Evolutionary conservation across 129 eudicot genomes (phyloP).

Genomic region (Flaveria trinervia): DNA sequence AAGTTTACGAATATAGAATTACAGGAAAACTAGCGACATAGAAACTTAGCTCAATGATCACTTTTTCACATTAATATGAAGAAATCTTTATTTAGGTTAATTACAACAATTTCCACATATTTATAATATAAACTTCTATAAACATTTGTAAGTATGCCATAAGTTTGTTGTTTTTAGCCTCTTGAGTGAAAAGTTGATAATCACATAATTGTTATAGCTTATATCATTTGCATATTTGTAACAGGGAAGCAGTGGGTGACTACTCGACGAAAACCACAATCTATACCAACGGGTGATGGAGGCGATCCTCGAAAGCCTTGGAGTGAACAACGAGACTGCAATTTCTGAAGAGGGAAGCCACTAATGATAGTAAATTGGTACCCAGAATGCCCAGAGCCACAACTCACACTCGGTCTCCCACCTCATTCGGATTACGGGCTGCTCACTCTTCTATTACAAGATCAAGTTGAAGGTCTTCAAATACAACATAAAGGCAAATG

Average conservation of each 20-base stretch:
- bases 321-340: slow-evolving; percentile 12
- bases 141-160: background rate
- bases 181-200: background rate
- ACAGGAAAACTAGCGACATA: background rate
- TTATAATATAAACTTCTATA: background rate
- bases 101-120: too few species aligned
- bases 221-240: background rate
- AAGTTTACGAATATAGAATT: too few species aligned
- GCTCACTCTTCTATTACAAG: slow-evolving; percentile 69
- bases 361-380: slow-evolving; percentile 54
- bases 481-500: slow-evolving; percentile 49
- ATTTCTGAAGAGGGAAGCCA: slow-evolving; percentile 48
- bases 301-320: slow-evolving; percentile 57
- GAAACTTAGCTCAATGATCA: too few species aligned
- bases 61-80: too few species aligned
- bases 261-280: slow-evolving; percentile 42
- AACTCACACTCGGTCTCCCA: slow-evolving; percentile 67
- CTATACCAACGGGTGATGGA: slow-evolving; percentile 45
- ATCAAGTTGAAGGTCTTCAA: slow-evolving; percentile 64
- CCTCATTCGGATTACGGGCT: slow-evolving; percentile 74
- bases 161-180: background rate
- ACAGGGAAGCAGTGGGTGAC: slow-evolving; percentile 44
- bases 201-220: background rate
- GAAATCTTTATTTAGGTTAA: too few species aligned
- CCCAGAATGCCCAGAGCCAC: slow-evolving; percentile 68